Conservation (phyloP, 2,329 filamentous ascomycete species). For the Chaetomium globosum region DNA sequence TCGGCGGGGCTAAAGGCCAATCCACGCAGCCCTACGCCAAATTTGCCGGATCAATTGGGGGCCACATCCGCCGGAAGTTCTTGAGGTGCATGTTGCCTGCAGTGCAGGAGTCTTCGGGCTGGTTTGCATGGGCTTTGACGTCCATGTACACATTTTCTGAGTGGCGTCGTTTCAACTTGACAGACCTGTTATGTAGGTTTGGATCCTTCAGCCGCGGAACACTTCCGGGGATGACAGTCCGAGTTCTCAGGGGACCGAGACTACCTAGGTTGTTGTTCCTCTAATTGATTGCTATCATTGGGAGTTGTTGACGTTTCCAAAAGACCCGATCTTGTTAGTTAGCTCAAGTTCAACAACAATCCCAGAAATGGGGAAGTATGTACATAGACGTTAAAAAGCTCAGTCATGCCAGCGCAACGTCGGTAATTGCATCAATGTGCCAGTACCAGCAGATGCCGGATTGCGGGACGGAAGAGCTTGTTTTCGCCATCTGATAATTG, state of each 20-base stretch:
- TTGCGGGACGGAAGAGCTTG: background rate
- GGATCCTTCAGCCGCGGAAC: background rate
- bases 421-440: background rate
- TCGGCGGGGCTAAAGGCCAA: conserved; percentile 33
- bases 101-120: background rate
- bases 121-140: background rate
- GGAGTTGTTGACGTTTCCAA: background rate
- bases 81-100: background rate
- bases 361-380: background rate
- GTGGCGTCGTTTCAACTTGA: conserved; percentile 29
- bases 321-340: background rate
- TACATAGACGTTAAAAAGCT: background rate
- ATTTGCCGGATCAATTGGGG: conserved; percentile 31
- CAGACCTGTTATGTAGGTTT: background rate
- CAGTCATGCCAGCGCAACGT: background rate
- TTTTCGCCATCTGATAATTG: background rate
- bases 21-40: conserved; percentile 32
- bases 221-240: background rate
- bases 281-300: background rate
- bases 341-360: background rate
- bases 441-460: background rate
- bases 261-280: background rate
- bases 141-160: background rate
- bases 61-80: conserved; percentile 32
- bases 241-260: background rate